Conservation (phyloP, 1,284 basidiomycete genomes). For the Leccinum subrobustum region DNA sequence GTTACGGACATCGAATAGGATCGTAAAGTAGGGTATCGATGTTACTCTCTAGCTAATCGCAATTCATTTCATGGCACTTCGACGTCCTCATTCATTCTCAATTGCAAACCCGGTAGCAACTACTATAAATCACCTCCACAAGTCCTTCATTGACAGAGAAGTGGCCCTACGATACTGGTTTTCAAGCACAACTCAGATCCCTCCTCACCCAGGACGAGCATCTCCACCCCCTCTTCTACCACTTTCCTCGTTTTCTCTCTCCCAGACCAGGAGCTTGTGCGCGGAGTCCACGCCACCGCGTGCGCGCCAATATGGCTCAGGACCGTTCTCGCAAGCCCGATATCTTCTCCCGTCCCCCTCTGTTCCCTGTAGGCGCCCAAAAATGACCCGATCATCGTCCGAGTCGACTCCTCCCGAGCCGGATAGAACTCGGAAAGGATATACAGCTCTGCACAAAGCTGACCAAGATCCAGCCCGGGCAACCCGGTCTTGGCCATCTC, state of each 20-base stretch:
- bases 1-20: no score
- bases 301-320: slow-evolving; percentile 51
- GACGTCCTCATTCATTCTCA: neutral
- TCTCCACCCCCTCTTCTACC: slow-evolving; percentile 46
- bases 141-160: slow-evolving; percentile 19
- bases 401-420: slow-evolving; percentile 33
- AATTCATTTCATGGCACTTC: no score
- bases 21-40: no score
- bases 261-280: slow-evolving; percentile 42
- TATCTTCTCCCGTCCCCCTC: slow-evolving; percentile 15
- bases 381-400: slow-evolving; percentile 41
- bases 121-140: neutral
- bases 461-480: slow-evolving; percentile 54
- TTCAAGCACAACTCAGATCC: slow-evolving; percentile 32
- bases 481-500: slow-evolving; percentile 45
- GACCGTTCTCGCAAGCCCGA: slow-evolving; percentile 31
- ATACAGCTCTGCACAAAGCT: slow-evolving; percentile 58
- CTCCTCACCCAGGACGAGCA: slow-evolving; percentile 39
- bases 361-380: slow-evolving; percentile 40
- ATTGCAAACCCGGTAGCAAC: neutral
- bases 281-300: slow-evolving; percentile 44
- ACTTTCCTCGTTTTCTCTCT: slow-evolving; percentile 45
- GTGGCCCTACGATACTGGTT: slow-evolving; percentile 30
- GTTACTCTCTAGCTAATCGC: no score
- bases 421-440: slow-evolving; percentile 46